Base-by-base conservation (phyloP, 352 stramenopile genomes). In the Phytophthora chlamydospora region DNA sequence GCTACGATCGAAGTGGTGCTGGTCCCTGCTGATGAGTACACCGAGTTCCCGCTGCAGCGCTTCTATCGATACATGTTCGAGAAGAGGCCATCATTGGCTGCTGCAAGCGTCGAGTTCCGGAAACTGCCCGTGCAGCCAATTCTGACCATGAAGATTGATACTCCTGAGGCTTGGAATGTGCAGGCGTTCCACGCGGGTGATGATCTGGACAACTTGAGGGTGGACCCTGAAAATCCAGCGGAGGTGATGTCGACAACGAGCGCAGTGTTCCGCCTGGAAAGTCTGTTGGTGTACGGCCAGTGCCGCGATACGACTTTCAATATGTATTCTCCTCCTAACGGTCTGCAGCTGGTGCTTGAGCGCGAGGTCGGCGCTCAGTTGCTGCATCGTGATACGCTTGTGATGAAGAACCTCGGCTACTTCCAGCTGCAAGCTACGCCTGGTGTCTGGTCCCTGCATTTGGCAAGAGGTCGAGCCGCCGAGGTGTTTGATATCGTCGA, bases 351-450 rank as follows among this genome's bases (percentile, higher is more conserved):
- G 17, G 73, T 96, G 24, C 76, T 98, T 42, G 75, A 95, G 40
- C 87, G 84, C 17, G 75, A 89, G n/a, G 68, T 90, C 19, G 83
- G 78, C 9, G 71, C 52, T 43, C 54, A 71, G 24, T 69, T 71
- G 19, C 51, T 91, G 34, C 77, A 93, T 44, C 88, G 85, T 19
- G 98, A 99, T 64, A 99, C 98, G 12, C 64, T 99, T 4, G 98
- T 99, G 14, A 99, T 99, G 98, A 97, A 98, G 63, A 99, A 99
- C 74, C 73, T 98, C 29, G 98, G 97, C 12, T 99, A 99, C 83
- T 99, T 98, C 77, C 98, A 99, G 68, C 80, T 99, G 11, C 93
- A 98, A 56, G 96, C 96, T 0, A 96, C 97, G 1, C 97, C 97
- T 24, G 97, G 97, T 19, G 85, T 99, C 11, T 99, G 90, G 88